A percentile compares a stretch with the other conserved stretches of the same genome.
phyloP scores from a whole-genome alignment of 1,284 basidiomycete genomes.

The Pascua sp. region DNA sequence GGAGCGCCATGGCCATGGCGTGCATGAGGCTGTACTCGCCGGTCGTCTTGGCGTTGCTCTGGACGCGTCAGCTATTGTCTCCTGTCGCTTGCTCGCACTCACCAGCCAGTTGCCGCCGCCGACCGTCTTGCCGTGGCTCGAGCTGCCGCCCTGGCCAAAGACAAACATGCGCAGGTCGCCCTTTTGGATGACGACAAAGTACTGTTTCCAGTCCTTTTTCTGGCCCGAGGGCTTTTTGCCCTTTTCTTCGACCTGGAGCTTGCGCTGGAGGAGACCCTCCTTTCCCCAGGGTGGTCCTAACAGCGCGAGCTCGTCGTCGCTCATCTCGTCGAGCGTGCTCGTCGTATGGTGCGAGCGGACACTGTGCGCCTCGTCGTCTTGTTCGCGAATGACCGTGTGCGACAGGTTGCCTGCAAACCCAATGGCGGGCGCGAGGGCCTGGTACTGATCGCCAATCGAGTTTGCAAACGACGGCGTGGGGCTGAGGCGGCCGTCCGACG shows the following conservation, averaged over 20 bases:
- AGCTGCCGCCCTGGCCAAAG: slow-evolving; percentile 61
- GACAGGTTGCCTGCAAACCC: slow-evolving; percentile 95
- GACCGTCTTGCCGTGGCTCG: slow-evolving; percentile 55
- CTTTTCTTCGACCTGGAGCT: slow-evolving; percentile 85
- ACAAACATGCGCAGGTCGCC: slow-evolving; percentile 93
- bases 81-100: slow-evolving; percentile 47
- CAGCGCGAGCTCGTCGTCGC: slow-evolving; percentile 89
- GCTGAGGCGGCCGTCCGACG: slow-evolving; percentile 73
- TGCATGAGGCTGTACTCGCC: slow-evolving; percentile 81
- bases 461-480: slow-evolving; percentile 85
- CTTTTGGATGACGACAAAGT: slow-evolving; percentile 91
- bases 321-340: slow-evolving; percentile 55
- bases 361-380: slow-evolving; percentile 83
- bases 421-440: slow-evolving; percentile 64
- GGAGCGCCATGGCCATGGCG: slow-evolving; percentile 79
- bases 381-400: slow-evolving; percentile 92
- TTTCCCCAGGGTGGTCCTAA: slow-evolving; percentile 98
- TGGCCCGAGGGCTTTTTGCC: slow-evolving; percentile 59
- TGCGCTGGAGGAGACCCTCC: slow-evolving; percentile 89
- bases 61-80: slow-evolving; percentile 6
- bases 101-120: slow-evolving; percentile 97
- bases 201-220: slow-evolving; percentile 84
- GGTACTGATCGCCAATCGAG: slow-evolving; percentile 68
- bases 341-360: slow-evolving; percentile 60
- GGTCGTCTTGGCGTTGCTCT: slow-evolving; percentile 68